Evolutionary conservation across 352 stramenopile genomes (phyloP).

Genomic region (Phytophthora pini): DNA sequence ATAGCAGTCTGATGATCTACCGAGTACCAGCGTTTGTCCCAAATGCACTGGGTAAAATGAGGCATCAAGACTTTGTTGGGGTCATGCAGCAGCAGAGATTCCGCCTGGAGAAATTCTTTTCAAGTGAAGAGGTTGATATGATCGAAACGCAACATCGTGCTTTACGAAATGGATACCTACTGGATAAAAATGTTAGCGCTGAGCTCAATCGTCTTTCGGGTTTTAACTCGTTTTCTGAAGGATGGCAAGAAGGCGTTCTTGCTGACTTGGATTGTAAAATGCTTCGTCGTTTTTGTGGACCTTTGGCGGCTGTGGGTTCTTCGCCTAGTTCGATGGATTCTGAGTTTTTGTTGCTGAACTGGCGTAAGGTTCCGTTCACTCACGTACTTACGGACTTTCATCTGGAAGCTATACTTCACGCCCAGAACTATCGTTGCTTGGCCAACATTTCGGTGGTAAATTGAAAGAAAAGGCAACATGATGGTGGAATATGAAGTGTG

Average conservation of each 20-base stretch:
- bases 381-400: constrained; percentile 29
- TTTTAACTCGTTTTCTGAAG: constrained; percentile 20
- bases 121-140: constrained; percentile 23
- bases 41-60: constrained; percentile 23
- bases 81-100: constrained; percentile 22
- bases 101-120: constrained; percentile 21
- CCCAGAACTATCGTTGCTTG: constrained; percentile 23
- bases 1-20: neutral
- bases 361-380: constrained; percentile 27
- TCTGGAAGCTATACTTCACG: constrained; percentile 32
- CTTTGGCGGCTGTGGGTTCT: constrained; percentile 20
- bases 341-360: constrained; percentile 33
- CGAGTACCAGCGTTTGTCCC: constrained; percentile 21
- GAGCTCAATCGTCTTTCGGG: constrained; percentile 19
- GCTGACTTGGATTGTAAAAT: constrained; percentile 20
- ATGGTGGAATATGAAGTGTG: constrained; percentile 13
- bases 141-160: constrained; percentile 33
- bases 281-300: constrained; percentile 30
- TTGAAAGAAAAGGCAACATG: no score
- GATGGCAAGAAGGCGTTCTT: constrained; percentile 23
- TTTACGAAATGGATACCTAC: constrained; percentile 27
- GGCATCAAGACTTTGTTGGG: constrained; percentile 35
- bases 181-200: constrained; percentile 25
- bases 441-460: constrained; percentile 1
- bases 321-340: neutral